These are phyloP conservation scores for Podospora comata DNA, from an alignment of 495 filamentous ascomycete species.

Conservation along the genomic window DNA sequence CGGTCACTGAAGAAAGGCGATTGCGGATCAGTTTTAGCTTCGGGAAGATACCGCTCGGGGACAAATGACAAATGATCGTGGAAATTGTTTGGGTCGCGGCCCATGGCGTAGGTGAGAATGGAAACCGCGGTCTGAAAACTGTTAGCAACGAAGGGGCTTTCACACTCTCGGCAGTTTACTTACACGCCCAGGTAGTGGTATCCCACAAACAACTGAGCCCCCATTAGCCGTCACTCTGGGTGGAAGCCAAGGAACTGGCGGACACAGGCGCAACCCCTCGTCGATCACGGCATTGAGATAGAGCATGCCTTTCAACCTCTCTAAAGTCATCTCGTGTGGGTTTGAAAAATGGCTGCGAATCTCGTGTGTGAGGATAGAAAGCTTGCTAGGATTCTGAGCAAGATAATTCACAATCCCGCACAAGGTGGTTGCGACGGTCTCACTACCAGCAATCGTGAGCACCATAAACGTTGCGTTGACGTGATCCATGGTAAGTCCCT, in stretches of 20 bases:
- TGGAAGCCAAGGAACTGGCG: conserved; percentile 32
- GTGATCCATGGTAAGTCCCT: conserved; percentile 25
- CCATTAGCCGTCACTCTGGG: conserved; percentile 29
- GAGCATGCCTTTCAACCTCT: conserved; percentile 33
- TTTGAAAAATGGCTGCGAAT: conserved; percentile 42
- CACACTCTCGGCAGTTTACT: conserved; percentile 1
- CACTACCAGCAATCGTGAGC: conserved; percentile 48
- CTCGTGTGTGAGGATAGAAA: conserved; percentile 40
- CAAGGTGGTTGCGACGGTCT: conserved; percentile 53
- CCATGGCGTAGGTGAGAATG: conserved; percentile 31
- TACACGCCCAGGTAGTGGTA: conserved; percentile 29
- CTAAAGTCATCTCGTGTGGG: conserved; percentile 46
- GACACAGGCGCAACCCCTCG: conserved; percentile 43
- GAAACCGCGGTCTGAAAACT: conserved; percentile 26
- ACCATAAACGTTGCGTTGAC: conserved; percentile 41
- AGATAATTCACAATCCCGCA: conserved; percentile 51
- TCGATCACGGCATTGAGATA: conserved; percentile 47
- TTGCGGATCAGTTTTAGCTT: conserved; percentile 20
- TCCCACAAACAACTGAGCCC: conserved; percentile 33
- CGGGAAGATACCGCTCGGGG: conserved; percentile 49
- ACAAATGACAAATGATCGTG: conserved; percentile 24
- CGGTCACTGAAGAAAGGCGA: conserved; percentile 31
- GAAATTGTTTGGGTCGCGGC: conserved; percentile 27
- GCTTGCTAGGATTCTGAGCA: conserved; percentile 37
- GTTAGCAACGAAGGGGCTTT: neutral